Conservation (phyloP, 2,329 filamentous ascomycete genomes). For the Fonsecaea monophora region DNA sequence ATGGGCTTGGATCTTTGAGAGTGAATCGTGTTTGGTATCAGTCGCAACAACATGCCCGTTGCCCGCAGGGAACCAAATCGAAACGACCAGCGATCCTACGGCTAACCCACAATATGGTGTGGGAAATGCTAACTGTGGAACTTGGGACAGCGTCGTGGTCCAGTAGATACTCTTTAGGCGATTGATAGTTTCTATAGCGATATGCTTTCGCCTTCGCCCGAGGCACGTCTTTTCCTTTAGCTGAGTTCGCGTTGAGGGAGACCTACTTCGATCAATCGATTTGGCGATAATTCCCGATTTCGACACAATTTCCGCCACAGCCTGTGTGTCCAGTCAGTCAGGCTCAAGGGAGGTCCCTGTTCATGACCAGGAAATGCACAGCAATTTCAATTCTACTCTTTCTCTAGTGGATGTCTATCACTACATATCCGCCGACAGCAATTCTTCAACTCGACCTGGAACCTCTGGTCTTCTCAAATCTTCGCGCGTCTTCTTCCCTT, state of each 20-base stretch:
- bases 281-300: constrained; percentile 11
- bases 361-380: constrained; percentile 4
- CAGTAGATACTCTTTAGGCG: too few relatives aligned
- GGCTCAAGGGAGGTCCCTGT: not conserved
- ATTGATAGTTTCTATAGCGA: too few relatives aligned
- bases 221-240: too few relatives aligned
- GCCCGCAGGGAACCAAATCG: not conserved
- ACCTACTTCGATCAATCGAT: too few relatives aligned
- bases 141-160: not conserved
- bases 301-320: constrained; percentile 10
- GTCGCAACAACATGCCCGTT: too few relatives aligned
- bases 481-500: constrained; percentile 34
- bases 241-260: too few relatives aligned
- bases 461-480: constrained; percentile 27
- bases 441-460: constrained; percentile 16
- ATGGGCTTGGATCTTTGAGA: not conserved
- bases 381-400: constrained; percentile 14
- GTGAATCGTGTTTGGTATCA: not conserved
- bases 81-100: not conserved
- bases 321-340: constrained; percentile 1
- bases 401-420: constrained; percentile 3
- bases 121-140: not conserved
- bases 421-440: constrained; percentile 17
- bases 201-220: too few relatives aligned
- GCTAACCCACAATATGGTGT: not conserved